A percentile compares a stretch with the other conserved stretches of the same genome.
phyloP scores from a whole-genome alignment of 176 grass and related monocot genomes.

The Elymus sibiricus region DNA sequence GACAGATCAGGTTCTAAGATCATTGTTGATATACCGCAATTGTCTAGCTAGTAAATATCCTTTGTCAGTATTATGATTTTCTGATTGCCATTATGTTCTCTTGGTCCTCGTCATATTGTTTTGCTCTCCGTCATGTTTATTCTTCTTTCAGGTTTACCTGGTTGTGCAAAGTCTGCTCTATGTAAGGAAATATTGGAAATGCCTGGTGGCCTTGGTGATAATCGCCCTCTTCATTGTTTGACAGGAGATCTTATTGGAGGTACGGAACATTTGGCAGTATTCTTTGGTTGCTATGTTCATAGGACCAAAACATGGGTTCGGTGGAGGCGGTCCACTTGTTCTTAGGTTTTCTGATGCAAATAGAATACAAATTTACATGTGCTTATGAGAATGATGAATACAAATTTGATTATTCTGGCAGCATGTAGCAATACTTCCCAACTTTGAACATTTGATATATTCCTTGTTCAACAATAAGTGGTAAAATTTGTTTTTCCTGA shows the following conservation, averaged over 20 bases:
- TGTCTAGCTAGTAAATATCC: too few species aligned
- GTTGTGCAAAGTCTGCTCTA: constrained; percentile 89
- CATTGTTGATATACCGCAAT: too few species aligned
- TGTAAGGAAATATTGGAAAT: constrained; percentile 80
- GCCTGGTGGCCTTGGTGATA: constrained; percentile 73
- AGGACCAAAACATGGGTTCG: not conserved
- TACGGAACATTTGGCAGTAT: constrained; percentile 28
- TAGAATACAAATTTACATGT: not conserved
- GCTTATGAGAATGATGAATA: not conserved
- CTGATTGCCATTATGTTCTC: not conserved
- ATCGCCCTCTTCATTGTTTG: constrained; percentile 78
- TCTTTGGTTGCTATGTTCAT: not conserved
- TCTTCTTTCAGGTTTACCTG: constrained; percentile 77
- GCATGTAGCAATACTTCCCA: not conserved
- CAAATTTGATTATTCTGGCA: not conserved
- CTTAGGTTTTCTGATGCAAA: not conserved
- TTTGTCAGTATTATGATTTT: not conserved
- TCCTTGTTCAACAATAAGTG: not conserved
- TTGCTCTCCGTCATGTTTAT: constrained; percentile 5
- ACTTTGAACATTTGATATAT: not conserved
- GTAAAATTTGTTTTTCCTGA: not conserved
- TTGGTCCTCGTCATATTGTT: not conserved
- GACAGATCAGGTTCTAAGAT: too few species aligned
- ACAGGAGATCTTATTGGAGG: constrained; percentile 92
- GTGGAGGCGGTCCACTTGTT: not conserved